Base-by-base conservation (phyloP, 2,329 filamentous ascomycete species). In the Blumeria graminis region DNA sequence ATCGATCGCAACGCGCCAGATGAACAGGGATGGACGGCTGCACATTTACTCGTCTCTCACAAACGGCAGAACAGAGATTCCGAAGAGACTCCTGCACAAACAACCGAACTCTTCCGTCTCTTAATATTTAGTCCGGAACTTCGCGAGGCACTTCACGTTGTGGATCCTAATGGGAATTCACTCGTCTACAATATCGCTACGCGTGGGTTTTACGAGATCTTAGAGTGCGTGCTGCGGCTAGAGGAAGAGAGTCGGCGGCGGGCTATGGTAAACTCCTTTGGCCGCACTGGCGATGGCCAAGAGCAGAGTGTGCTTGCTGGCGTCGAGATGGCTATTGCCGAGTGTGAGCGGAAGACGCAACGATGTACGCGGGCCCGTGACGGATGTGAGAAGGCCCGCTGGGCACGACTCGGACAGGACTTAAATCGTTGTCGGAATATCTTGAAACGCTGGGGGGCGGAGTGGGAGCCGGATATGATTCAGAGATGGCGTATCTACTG, bases 1-100 rank as follows among this genome's bases (percentile, higher is more conserved):
- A 56, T 59, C 13, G 60, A 63, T 55, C 43, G 59, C 3, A 62
- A 62, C 55, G 61, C 57, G 1, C 59, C 62, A 0, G 62, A 63
- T 55, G 57, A 61, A 28, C 57, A 56, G 6, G 61, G 62, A n/a
- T 60, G 57, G 56, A 62, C 61, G 4, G 57, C 61, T 14, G 61
- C 61, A 6, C 61, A 63, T 45, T 41, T 60, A 6, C 36, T 63
- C 11, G 56, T 63, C 6, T 60, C 60, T 4, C 56, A 58, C 33
- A 46, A 55, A 18, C 58, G 62, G 1, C 57, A 35, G 14, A 61
- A 58, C 46, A 56, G 56, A 13, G 57, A 60, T n/a, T 16, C 14
- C 1, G 50, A 54, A 6, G 62, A 63, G 28, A 57, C 53, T 5
- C 53, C 60, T 5, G 35, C 45, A 10, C 57, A 63, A 41, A 63